Evolutionary conservation across 2,329 filamentous ascomycete genomes (phyloP), one percentile per base, ranked within the genome.

Genomic region (Fusarium nelsonii): DNA sequence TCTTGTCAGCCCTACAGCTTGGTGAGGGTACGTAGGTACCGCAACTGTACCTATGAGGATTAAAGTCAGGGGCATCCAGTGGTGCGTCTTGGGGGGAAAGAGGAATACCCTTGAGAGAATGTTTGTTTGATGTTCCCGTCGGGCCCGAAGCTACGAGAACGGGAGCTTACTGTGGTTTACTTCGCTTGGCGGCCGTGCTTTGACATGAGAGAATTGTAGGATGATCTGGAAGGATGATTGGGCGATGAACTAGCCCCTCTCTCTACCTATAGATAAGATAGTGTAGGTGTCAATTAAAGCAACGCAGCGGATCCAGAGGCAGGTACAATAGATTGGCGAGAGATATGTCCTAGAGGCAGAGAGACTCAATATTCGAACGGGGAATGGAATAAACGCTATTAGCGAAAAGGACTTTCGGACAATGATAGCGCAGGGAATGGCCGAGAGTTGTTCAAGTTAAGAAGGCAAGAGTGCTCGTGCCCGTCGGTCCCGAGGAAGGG

Each of bases 401-500:
- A 40, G 12, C 30, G 8, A 30, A 23, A 16, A 30, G 14, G 48
- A 23, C 34, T 46, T 32, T 67, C 65, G 56, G 65, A 51, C 23
- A 69, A 23, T 15, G 44, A 37, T 28, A 37, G 11, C 12, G 33
- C 23, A 32, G 43, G 37, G 9, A 39, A 36, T 65, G 30, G 45
- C 64, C 65, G 64, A 60, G 54, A 37, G 45, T 54, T 32, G 50
- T 49, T 45, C 23, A 45, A 63, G 44, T 52, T 39, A 49, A 43
- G 50, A 56, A 30, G 62, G 37, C 58, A 58, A 20, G 48, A 40
- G 33, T 14, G 60, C 41, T 69, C n/a, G 58, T 69, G 57, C 45
- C 68, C 68, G 65, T 73, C 71, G 71, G 71, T 68, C 71, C 71
- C 71, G 71, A 73, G 46, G 58, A 68, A 53, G 67, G 46, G 67